Conservation (phyloP, 176 grass and related monocot genomes). For the Oropetium thomaeum region DNA sequence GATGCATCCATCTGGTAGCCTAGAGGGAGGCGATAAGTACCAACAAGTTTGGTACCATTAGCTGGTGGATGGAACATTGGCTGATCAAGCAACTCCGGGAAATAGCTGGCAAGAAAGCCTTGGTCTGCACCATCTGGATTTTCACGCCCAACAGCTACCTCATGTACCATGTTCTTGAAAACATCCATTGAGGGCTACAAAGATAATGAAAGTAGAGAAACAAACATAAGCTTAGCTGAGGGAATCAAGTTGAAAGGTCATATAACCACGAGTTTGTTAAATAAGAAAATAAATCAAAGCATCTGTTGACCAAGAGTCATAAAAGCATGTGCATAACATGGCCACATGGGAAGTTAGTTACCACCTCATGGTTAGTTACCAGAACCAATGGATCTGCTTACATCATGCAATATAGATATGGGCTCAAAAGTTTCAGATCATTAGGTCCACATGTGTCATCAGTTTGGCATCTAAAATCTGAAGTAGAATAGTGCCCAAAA, state of each 20-base stretch:
- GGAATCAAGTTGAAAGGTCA: not conserved
- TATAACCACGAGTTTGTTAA: not conserved
- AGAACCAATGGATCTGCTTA: not conserved
- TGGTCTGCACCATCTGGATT: constrained; percentile 96
- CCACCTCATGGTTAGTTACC: not conserved
- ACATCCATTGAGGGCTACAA: constrained; percentile 76
- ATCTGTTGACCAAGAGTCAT: not conserved
- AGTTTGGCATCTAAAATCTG: not conserved
- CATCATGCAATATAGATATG: not conserved
- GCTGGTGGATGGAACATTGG: constrained; percentile 86
- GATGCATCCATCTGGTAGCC: constrained; percentile 99
- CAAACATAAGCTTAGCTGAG: constrained; percentile 7
- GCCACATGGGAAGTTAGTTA: not conserved
- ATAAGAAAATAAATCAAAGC: not conserved
- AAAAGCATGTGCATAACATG: not conserved
- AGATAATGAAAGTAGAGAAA: not conserved
- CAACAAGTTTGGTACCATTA: constrained; percentile 79
- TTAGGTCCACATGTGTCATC: not conserved
- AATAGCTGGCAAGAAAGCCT: constrained; percentile 82
- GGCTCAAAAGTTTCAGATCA: not conserved
- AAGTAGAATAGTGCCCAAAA: not conserved
- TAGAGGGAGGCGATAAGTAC: constrained; percentile 84
- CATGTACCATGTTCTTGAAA: constrained; percentile 84
- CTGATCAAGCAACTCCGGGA: constrained; percentile 73
- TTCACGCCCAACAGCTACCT: constrained; percentile 67